Conservation (phyloP, 1,139 yeast genomes). For the Pichia inconspicua region DNA sequence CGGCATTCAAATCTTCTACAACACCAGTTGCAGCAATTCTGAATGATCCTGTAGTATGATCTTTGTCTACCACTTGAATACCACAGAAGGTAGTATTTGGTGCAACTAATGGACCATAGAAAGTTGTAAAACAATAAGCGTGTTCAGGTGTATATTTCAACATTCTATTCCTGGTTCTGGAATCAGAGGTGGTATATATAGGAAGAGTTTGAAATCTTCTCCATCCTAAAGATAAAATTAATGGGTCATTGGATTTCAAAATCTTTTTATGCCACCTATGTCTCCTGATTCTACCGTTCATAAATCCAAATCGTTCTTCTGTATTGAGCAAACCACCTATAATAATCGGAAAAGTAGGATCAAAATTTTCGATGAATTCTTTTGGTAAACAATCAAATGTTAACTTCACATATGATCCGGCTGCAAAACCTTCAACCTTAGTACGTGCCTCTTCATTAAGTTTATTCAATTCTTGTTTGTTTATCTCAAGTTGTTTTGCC, state of each 20-base stretch:
- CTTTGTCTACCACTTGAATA: slow-evolving; percentile 76
- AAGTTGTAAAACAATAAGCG: slow-evolving; percentile 91
- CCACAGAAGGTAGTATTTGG: slow-evolving; percentile 98
- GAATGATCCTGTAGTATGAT: slow-evolving; percentile 81
- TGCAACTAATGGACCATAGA: slow-evolving; percentile 94
- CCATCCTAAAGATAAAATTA: slow-evolving; percentile 93
- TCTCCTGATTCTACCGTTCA: slow-evolving; percentile 90
- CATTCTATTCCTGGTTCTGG: slow-evolving; percentile 96
- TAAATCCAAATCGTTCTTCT: slow-evolving; percentile 87
- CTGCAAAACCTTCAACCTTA: slow-evolving; percentile 82
- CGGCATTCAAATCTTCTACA: slow-evolving; percentile 84
- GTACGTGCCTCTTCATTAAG: slow-evolving; percentile 72
- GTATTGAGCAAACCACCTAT: slow-evolving; percentile 87
- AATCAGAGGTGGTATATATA: slow-evolving; percentile 90
- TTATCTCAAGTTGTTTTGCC: slow-evolving; percentile 92
- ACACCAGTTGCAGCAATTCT: slow-evolving; percentile 98
- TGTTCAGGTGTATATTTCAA: slow-evolving; percentile 98
- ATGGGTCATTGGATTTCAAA: slow-evolving; percentile 90
- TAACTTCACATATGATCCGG: slow-evolving; percentile 89
- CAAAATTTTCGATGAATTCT: slow-evolving; percentile 81
- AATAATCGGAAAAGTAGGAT: slow-evolving; percentile 77
- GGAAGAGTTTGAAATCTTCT: slow-evolving; percentile 97
- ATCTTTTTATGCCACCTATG: slow-evolving; percentile 99
- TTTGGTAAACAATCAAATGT: slow-evolving; percentile 81
- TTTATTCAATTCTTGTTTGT: slow-evolving; percentile 66